A percentile compares a stretch with the other conserved stretches of the same genome.
These are phyloP conservation scores for Schizothecium vesticola DNA, from an alignment of 495 filamentous ascomycete species.

Conservation along the genomic window DNA sequence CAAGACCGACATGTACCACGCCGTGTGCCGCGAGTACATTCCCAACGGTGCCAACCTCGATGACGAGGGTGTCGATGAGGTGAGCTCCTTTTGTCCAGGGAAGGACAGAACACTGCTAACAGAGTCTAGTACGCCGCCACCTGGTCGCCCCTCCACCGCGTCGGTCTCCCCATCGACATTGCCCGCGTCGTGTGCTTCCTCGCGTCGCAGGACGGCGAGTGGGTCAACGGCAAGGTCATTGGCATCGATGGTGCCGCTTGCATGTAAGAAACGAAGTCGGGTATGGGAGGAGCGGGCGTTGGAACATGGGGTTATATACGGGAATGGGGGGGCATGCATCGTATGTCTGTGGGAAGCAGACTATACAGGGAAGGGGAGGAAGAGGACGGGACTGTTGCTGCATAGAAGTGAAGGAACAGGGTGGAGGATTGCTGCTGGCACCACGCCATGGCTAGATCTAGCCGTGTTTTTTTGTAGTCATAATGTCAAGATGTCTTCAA, in stretches of 20 bases:
- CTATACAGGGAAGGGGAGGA: not conserved
- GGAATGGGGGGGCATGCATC: not conserved
- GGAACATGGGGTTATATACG: not conserved
- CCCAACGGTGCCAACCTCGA: slow-evolving; percentile 48
- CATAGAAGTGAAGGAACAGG: not conserved
- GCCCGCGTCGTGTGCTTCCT: slow-evolving; percentile 62
- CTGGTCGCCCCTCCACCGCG: slow-evolving; percentile 55
- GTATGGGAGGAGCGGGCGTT: slow-evolving; percentile 1
- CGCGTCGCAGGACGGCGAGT: slow-evolving; percentile 59
- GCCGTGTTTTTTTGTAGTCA: not conserved
- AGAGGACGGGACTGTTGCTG: not conserved
- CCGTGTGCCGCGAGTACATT: slow-evolving; percentile 60
- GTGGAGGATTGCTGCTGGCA: not conserved
- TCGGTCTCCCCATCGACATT: slow-evolving; percentile 59
- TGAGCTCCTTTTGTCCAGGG: not conserved
- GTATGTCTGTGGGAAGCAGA: not conserved
- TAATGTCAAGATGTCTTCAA: not conserved
- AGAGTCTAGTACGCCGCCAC: slow-evolving; percentile 41
- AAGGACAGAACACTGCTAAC: not conserved
- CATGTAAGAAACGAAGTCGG: slow-evolving; percentile 32
- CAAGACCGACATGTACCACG: slow-evolving; percentile 67
- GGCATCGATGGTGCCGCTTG: slow-evolving; percentile 44
- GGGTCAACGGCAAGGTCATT: slow-evolving; percentile 58
- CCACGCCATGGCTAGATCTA: not conserved
- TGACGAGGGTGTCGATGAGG: slow-evolving; percentile 33